phyloP scores from a whole-genome alignment of 495 filamentous ascomycete genomes.

The Daldinia concentrica region DNA sequence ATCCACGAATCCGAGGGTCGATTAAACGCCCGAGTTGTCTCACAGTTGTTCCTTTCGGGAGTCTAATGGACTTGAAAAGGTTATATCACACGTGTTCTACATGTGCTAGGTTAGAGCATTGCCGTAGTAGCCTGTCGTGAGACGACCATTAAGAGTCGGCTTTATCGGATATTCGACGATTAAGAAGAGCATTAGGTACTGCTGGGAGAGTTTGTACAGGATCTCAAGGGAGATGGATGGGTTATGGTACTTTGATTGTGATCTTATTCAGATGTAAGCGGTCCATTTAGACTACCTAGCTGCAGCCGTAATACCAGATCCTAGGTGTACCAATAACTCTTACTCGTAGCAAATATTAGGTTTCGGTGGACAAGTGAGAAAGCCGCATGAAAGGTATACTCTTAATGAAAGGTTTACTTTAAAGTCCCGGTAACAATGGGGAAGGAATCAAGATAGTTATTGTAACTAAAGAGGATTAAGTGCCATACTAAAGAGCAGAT shows the following conservation, averaged over 20 bases:
- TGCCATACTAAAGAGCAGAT: no score
- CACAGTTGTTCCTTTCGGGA: not conserved
- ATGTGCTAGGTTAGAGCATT: not conserved
- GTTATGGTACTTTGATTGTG: not conserved
- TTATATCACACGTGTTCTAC: not conserved
- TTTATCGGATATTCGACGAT: not conserved
- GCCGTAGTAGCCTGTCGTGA: not conserved
- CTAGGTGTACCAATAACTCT: not conserved
- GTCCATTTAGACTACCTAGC: not conserved
- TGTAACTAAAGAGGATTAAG: no score
- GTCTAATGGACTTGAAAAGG: not conserved
- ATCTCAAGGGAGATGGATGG: no score
- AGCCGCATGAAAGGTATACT: not conserved
- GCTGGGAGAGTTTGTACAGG: no score
- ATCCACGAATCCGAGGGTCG: not conserved
- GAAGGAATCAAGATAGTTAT: no score
- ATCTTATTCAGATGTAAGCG: not conserved
- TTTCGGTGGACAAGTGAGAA: not conserved
- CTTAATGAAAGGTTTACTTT: not conserved
- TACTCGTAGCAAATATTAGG: not conserved
- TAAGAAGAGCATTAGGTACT: not conserved
- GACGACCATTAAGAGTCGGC: not conserved
- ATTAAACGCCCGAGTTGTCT: not conserved
- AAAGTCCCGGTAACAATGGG: no score
- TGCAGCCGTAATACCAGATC: not conserved